Evolutionary conservation across 805 yeast genomes (phyloP).

Genomic region (Candida ponderosae): DNA sequence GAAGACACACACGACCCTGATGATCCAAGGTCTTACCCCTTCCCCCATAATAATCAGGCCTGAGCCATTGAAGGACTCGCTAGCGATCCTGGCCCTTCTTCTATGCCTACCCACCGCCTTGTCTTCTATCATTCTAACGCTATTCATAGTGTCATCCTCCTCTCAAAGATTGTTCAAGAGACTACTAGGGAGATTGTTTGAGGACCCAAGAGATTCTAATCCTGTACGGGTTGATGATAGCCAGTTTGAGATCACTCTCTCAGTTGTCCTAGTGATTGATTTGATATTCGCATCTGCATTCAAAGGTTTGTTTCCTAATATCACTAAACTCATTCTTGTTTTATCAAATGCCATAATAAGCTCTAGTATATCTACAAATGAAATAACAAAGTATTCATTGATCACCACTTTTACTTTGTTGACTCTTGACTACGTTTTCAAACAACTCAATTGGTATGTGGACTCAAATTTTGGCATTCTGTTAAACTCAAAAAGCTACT

Average conservation of each 20-base stretch:
- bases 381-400: neutral
- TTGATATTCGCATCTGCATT: conserved; percentile 8
- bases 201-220: neutral
- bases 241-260: neutral
- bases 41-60: conserved; percentile 11
- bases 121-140: conserved; percentile 8
- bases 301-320: conserved; percentile 14
- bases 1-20: too few species aligned
- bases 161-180: conserved; percentile 3
- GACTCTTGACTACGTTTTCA: conserved; percentile 9
- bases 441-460: conserved; percentile 3
- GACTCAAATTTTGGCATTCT: conserved; percentile 5
- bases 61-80: conserved; percentile 15
- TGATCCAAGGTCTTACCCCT: too few species aligned
- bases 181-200: neutral
- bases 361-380: conserved; percentile 4
- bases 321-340: conserved; percentile 13
- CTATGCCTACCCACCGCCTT: conserved; percentile 16
- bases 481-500: conserved; percentile 4
- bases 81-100: conserved; percentile 15
- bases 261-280: conserved; percentile 13
- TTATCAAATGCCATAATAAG: conserved; percentile 17
- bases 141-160: conserved; percentile 13
- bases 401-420: neutral
- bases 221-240: neutral